phyloP scores from a whole-genome alignment of 2,329 filamentous ascomycete species.

The Cucurbitaria berberidis region DNA sequence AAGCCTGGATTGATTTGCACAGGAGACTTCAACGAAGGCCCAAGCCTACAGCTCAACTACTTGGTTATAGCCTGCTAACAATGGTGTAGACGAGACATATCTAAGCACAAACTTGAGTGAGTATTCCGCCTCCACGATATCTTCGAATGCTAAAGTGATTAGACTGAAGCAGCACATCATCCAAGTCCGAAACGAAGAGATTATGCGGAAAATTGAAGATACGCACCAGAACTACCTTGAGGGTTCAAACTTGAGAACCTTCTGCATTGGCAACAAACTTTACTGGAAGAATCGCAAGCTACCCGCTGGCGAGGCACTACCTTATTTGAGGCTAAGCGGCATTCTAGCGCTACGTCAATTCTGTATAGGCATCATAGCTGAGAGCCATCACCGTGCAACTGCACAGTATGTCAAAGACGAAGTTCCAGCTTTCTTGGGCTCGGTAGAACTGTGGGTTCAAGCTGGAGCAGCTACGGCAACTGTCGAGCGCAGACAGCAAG shows the following conservation, averaged over 20 bases:
- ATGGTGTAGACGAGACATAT: no score
- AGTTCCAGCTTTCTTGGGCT: conserved; percentile 52
- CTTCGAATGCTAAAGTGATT: no score
- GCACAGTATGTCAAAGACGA: conserved; percentile 50
- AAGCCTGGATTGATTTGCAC: no score
- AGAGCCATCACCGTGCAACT: conserved; percentile 49
- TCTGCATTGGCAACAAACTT: conserved; percentile 55
- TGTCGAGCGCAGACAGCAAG: conserved; percentile 46
- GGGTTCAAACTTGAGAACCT: no score
- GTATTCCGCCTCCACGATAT: no score
- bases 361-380: conserved; percentile 55
- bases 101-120: conserved; percentile 25
- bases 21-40: no score
- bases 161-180: conserved; percentile 48
- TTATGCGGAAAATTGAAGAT: no score
- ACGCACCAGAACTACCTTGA: no score
- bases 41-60: no score
- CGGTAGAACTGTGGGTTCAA: conserved; percentile 54
- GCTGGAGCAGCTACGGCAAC: conserved; percentile 49
- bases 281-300: conserved; percentile 51
- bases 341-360: conserved; percentile 52
- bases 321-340: conserved; percentile 52
- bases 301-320: conserved; percentile 30
- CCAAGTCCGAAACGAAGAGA: conserved; percentile 47
- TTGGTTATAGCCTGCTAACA: no score